phyloP scores from a whole-genome alignment of 352 stramenopile genomes.

The Phytophthora palmivora region DNA sequence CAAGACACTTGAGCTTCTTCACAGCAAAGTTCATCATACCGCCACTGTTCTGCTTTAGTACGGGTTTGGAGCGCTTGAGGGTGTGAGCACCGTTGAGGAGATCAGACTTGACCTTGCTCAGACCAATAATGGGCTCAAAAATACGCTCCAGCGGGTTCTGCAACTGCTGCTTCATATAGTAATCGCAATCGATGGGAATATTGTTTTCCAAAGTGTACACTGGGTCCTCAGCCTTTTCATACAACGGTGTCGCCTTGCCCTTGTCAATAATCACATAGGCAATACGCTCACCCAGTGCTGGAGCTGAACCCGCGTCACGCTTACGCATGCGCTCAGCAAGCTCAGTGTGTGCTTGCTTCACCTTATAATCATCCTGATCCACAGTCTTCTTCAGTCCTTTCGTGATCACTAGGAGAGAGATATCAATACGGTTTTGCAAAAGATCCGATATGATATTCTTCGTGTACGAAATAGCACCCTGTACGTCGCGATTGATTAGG shows the following conservation, averaged over 20 bases:
- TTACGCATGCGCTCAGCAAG: constrained; percentile 98
- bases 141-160: constrained; percentile 98
- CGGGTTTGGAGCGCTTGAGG: constrained; percentile 97
- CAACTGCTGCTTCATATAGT: constrained; percentile 99
- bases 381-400: constrained; percentile 99
- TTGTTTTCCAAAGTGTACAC: constrained; percentile 99
- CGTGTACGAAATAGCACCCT: constrained; percentile 96
- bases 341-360: constrained; percentile 99
- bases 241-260: constrained; percentile 95
- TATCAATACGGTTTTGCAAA: constrained; percentile 99
- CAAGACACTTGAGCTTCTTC: constrained; percentile 98
- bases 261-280: constrained; percentile 99
- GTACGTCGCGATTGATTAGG: constrained; percentile 96
- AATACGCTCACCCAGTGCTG: constrained; percentile 98
- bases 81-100: constrained; percentile 98
- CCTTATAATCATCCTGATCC: constrained; percentile 98
- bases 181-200: constrained; percentile 98
- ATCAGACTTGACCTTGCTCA: constrained; percentile 91
- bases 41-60: constrained; percentile 94
- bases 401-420: constrained; percentile 99
- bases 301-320: constrained; percentile 96
- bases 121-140: constrained; percentile 98
- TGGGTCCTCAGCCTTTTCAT: constrained; percentile 98
- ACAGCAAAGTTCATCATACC: constrained; percentile 99
- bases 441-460: constrained; percentile 98